Conservation (phyloP, 2,329 filamentous ascomycete species). For the Aspergillus luchuensis region DNA sequence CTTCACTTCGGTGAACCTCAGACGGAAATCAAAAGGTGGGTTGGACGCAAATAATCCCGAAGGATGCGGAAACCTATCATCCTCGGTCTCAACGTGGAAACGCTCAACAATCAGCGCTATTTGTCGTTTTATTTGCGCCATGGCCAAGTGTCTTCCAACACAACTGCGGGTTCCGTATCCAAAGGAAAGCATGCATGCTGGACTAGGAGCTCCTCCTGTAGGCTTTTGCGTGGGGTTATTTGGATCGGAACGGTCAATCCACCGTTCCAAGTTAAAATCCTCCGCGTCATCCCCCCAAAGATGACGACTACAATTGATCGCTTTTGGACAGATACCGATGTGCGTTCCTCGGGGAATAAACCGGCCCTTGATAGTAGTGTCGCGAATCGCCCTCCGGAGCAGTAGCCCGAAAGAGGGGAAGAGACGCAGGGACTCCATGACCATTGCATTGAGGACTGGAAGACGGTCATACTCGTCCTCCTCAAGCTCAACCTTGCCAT, state of each 20-base stretch:
- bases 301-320: constrained; percentile 65
- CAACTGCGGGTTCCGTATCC: constrained; percentile 2
- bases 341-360: constrained; percentile 68
- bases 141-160: not conserved
- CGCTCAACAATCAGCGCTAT: not conserved
- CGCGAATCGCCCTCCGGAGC: constrained; percentile 62
- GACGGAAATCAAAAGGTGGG: no score
- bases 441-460: constrained; percentile 74
- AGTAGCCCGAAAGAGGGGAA: constrained; percentile 70
- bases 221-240: not conserved
- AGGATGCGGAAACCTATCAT: not conserved
- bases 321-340: constrained; percentile 64
- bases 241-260: constrained; percentile 64
- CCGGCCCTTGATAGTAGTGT: constrained; percentile 65
- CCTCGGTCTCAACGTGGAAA: not conserved
- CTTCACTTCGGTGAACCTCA: not conserved
- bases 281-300: constrained; percentile 74
- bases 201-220: not conserved
- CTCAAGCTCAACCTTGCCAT: not conserved
- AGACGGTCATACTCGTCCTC: constrained; percentile 57
- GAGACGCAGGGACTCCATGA: constrained; percentile 71
- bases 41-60: not conserved
- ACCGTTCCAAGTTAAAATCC: constrained; percentile 74
- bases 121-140: constrained; percentile 1
- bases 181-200: constrained; percentile 4